Evolutionary conservation across 768 basidiomycete species (phyloP).

Genomic region (Collybia mongolica): DNA sequence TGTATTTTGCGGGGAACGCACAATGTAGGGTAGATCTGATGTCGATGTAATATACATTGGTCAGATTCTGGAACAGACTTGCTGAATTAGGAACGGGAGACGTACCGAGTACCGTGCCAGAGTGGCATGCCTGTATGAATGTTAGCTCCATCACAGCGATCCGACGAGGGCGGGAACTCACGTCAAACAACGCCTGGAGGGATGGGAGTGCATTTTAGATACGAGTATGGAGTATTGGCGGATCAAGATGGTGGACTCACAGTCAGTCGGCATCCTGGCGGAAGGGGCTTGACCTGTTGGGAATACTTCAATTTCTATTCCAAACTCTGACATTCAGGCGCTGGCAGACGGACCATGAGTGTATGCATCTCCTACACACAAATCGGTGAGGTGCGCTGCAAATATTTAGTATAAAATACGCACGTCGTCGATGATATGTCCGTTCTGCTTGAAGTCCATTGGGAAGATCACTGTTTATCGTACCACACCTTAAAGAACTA

Average conservation of each 20-base stretch:
- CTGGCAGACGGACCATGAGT: constrained; percentile 36
- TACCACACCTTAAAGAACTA: not conserved
- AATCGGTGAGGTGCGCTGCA: not conserved
- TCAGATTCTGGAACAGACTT: not conserved
- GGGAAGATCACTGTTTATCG: constrained; percentile 74
- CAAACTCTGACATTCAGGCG: no score
- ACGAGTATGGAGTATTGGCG: not conserved
- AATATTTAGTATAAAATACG: constrained; percentile 12
- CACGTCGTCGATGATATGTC: constrained; percentile 76
- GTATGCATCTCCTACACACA: constrained; percentile 42
- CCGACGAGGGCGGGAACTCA: constrained; percentile 21
- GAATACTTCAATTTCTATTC: not conserved
- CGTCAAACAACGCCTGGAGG: constrained; percentile 51
- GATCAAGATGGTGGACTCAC: constrained; percentile 25
- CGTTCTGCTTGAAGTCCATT: constrained; percentile 73
- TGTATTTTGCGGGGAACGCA: constrained; percentile 19
- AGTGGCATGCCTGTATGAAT: constrained; percentile 45
- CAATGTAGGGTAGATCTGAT: constrained; percentile 49
- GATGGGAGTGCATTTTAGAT: not conserved
- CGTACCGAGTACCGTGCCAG: constrained; percentile 51
- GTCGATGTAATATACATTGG: not conserved
- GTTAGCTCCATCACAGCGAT: not conserved
- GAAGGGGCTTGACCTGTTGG: constrained; percentile 41
- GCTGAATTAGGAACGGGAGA: not conserved
- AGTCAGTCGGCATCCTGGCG: constrained; percentile 49